Base-by-base conservation (phyloP, 2,329 filamentous ascomycete species). In the Ascocoryne sarcoides region DNA sequence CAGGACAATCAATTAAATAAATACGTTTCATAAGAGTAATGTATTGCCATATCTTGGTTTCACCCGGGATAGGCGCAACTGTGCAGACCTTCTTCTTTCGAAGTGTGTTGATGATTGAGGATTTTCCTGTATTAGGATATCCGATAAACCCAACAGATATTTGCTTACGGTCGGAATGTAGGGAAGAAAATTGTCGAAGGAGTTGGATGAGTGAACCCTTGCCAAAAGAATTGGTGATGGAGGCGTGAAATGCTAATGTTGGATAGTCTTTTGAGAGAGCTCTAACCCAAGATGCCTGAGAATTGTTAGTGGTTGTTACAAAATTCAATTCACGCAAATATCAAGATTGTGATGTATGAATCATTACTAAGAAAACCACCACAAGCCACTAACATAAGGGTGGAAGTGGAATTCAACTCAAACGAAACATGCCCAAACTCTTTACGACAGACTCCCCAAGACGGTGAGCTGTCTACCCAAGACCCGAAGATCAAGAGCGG, bases 31-130 rank as follows among this genome's bases (percentile, higher is more conserved):
- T 95, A 44, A 96, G 65, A 2, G 88, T 95, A 51, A 95, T 87
- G 58, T 95, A 95, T 61, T 95, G 90, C 90, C 92, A 96, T 20
- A 95, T 84, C 65, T 95, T 96, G 23, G 90, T 96, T 68, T 95
- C 89, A 10, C 89, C 92, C 5, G 92, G 90, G 47, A 96, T 95
- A 4, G 90, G 92, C 5, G 92, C 92, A 3, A 94, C 87, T 12
- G 74, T 92, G 66, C 89, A 89, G 30, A 95, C 89, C 61, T 92
- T 89, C 70, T 95, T 96, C 62, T 88, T 90, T 33, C 88, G 76
- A 2, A 98, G 68, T 0, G 90, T 95, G 66, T 98, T 98, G 66
- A 98, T 96, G 52, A 98, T 92, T 32, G 85, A 92, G 3, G 85
- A 94, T 64, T 98, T 98, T 54, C 92, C 92, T 1, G 86, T 89